Conservation (phyloP, 805 yeast species). For the Barnettozyma vustinii region DNA sequence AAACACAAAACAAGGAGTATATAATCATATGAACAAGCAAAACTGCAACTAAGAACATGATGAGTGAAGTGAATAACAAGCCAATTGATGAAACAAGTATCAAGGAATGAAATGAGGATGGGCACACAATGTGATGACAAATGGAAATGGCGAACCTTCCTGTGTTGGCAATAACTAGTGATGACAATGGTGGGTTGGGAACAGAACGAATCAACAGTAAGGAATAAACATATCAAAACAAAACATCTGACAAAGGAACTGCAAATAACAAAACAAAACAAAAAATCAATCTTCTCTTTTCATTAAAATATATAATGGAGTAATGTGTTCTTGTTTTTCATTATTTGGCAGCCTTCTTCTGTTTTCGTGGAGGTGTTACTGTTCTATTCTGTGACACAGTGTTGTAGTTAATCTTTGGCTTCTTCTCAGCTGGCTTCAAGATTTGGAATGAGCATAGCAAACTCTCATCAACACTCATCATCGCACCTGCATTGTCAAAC, state of each 20-base stretch:
- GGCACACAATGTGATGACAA: background rate
- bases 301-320: constrained; percentile 2
- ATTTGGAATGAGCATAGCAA: constrained; percentile 94
- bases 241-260: background rate
- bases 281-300: constrained; percentile 1
- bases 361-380: constrained; percentile 55
- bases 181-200: background rate
- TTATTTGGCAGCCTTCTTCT: constrained; percentile 45
- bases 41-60: background rate
- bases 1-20: background rate
- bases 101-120: background rate
- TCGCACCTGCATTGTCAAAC: constrained; percentile 98
- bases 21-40: background rate
- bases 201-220: background rate
- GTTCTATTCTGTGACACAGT: constrained; percentile 41
- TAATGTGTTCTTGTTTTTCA: background rate
- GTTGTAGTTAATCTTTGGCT: constrained; percentile 55
- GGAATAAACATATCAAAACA: background rate
- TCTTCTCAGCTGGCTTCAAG: constrained; percentile 96
- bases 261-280: background rate
- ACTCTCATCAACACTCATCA: constrained; percentile 98
- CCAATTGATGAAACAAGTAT: background rate
- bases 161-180: background rate
- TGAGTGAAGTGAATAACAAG: background rate
- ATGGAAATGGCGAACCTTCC: too few species aligned